phyloP scores from a whole-genome alignment of 2,329 filamentous ascomycete species.

The Pseudocercospora musae region DNA sequence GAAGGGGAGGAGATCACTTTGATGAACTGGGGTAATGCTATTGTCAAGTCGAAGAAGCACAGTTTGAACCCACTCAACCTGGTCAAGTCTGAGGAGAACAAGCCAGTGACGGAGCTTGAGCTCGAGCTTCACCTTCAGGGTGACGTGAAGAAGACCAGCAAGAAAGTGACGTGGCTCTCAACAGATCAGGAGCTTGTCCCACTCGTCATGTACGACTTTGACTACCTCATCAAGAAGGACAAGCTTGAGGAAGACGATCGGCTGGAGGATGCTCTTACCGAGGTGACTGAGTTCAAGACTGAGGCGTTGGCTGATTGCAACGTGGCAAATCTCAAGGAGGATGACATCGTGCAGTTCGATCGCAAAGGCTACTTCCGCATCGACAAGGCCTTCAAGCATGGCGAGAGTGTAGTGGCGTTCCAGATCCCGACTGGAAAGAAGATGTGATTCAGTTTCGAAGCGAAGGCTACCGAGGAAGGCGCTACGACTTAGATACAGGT shows the following conservation, averaged over 20 bases:
- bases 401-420: slow-evolving; percentile 62
- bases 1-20: slow-evolving; percentile 88
- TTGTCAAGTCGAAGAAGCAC: slow-evolving; percentile 58
- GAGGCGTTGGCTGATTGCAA: slow-evolving; percentile 78
- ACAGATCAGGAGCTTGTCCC: slow-evolving; percentile 72
- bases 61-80: slow-evolving; percentile 49
- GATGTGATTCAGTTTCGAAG: slow-evolving; percentile 18
- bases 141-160: slow-evolving; percentile 91
- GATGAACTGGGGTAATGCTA: slow-evolving; percentile 94
- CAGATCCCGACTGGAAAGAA: slow-evolving; percentile 66
- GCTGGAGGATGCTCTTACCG: slow-evolving; percentile 78
- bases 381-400: slow-evolving; percentile 61
- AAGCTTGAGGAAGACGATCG: slow-evolving; percentile 85
- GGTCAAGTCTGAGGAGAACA: slow-evolving; percentile 51
- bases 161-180: slow-evolving; percentile 94
- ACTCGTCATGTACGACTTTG: slow-evolving; percentile 88
- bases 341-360: slow-evolving; percentile 94
- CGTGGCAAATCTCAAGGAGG: slow-evolving; percentile 71
- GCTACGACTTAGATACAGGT: neutral
- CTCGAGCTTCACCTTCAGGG: slow-evolving; percentile 87
- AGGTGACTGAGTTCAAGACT: slow-evolving; percentile 69
- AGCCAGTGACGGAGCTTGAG: slow-evolving; percentile 64
- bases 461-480: neutral
- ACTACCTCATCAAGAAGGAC: slow-evolving; percentile 93
- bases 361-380: slow-evolving; percentile 88